A percentile compares a stretch with the other conserved stretches of the same genome.
Evolutionary conservation across 768 basidiomycete species (phyloP).

Genomic region (Leccinum variicolor): DNA sequence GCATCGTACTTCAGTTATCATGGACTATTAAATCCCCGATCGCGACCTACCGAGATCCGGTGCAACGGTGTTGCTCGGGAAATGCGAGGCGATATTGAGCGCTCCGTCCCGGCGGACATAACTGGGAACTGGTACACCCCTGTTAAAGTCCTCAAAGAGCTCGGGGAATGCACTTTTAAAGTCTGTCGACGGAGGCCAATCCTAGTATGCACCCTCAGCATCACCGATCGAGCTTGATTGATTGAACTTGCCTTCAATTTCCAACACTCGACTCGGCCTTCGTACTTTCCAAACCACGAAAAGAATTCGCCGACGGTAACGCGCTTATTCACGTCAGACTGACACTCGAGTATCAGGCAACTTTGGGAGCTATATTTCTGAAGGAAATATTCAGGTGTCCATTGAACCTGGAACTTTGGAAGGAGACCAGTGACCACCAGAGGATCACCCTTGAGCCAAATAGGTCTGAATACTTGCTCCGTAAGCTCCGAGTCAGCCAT

Average conservation of each 20-base stretch:
- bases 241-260: constrained; percentile 65
- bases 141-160: constrained; percentile 80
- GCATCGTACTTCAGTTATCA: constrained; percentile 15
- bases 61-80: constrained; percentile 71
- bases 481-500: constrained; percentile 50
- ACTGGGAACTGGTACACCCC: constrained; percentile 81
- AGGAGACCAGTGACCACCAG: constrained; percentile 71
- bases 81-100: constrained; percentile 86
- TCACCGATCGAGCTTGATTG: not conserved
- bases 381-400: constrained; percentile 84
- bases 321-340: constrained; percentile 60
- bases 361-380: constrained; percentile 58
- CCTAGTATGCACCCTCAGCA: constrained; percentile 41
- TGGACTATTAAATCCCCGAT: not conserved
- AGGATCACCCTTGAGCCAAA: constrained; percentile 77
- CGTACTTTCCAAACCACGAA: constrained; percentile 65
- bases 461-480: constrained; percentile 54
- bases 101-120: constrained; percentile 90
- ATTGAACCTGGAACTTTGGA: constrained; percentile 59
- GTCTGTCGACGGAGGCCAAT: constrained; percentile 90
- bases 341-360: constrained; percentile 80
- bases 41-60: constrained; percentile 71
- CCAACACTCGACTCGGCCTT: constrained; percentile 53
- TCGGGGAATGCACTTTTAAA: constrained; percentile 83
- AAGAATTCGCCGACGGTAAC: constrained; percentile 81